Evolutionary conservation across 2,329 filamentous ascomycete species (phyloP).

Genomic region (Fusarium austroafricanum): DNA sequence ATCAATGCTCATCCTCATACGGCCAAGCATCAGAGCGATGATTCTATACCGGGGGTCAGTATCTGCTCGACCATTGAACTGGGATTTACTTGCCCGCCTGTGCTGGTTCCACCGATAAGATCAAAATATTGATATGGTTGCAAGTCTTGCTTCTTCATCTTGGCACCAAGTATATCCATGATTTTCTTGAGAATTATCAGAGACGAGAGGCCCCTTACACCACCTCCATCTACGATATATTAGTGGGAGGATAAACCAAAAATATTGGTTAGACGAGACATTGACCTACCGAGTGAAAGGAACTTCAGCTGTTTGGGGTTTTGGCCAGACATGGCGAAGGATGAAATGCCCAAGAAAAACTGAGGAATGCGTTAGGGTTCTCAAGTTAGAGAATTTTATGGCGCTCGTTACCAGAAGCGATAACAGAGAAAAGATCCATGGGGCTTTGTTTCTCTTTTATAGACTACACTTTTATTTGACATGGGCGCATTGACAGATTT

Average conservation of each 20-base stretch:
- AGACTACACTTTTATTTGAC: not conserved
- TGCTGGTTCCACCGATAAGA: not conserved
- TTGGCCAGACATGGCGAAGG: not conserved
- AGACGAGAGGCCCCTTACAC: not conserved
- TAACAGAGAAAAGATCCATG: no score
- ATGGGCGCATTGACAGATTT: no score
- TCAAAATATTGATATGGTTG: not conserved
- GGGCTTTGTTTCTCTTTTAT: not conserved
- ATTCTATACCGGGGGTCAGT: not conserved
- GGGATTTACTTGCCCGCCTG: not conserved
- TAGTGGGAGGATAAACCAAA: not conserved
- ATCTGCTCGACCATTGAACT: not conserved
- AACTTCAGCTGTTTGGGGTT: not conserved
- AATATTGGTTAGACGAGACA: not conserved
- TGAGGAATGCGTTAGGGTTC: no score
- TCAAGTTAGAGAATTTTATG: not conserved
- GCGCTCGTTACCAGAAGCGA: no score
- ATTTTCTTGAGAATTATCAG: not conserved
- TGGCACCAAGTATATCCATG: not conserved
- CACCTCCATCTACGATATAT: not conserved
- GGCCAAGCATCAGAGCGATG: not conserved
- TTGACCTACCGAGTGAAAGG: not conserved
- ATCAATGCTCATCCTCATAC: not conserved
- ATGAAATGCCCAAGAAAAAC: not conserved
- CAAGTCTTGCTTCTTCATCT: not conserved